phyloP scores from a whole-genome alignment of 2,329 filamentous ascomycete species.

The Arachnopeziza araneosa region DNA sequence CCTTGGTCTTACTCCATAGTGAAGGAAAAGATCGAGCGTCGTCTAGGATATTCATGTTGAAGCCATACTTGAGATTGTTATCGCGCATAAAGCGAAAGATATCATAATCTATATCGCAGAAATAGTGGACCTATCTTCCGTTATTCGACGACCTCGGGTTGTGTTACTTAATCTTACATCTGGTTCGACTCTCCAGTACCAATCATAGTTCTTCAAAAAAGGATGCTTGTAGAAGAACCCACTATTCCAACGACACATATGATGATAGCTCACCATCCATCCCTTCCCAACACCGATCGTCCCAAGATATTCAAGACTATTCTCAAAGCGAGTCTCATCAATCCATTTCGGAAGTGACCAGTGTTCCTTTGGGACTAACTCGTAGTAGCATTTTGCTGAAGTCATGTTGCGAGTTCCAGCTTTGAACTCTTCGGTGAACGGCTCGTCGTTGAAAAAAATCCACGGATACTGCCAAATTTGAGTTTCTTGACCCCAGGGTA shows the following conservation, averaged over 20 bases:
- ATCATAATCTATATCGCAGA: conserved; percentile 68
- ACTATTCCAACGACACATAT: conserved; percentile 96
- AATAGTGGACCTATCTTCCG: conserved; percentile 45
- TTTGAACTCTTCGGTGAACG: conserved; percentile 75
- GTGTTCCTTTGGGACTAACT: conserved; percentile 75
- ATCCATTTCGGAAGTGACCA: conserved; percentile 96
- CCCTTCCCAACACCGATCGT: conserved; percentile 95
- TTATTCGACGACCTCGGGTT: conserved; percentile 1
- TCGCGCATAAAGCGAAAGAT: conserved; percentile 83
- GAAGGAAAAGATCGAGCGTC: conserved; percentile 90
- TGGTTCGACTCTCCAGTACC: conserved; percentile 57
- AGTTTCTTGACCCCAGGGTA: neutral
- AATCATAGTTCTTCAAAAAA: conserved; percentile 55
- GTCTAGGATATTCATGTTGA: conserved; percentile 84
- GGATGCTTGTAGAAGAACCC: conserved; percentile 77
- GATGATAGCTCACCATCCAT: conserved; percentile 90
- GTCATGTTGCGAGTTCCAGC: conserved; percentile 60
- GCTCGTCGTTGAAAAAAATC: conserved; percentile 81
- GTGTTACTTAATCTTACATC: conserved; percentile 39
- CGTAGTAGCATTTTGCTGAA: conserved; percentile 64
- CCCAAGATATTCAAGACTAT: conserved; percentile 86
- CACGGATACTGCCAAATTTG: conserved; percentile 61
- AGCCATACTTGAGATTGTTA: conserved; percentile 73
- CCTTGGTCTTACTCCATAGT: conserved; percentile 87
- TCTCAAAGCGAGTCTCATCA: conserved; percentile 83